Evolutionary conservation across 2,329 filamentous ascomycete species (phyloP).

Genomic region (Pleurostoma richardsiae): DNA sequence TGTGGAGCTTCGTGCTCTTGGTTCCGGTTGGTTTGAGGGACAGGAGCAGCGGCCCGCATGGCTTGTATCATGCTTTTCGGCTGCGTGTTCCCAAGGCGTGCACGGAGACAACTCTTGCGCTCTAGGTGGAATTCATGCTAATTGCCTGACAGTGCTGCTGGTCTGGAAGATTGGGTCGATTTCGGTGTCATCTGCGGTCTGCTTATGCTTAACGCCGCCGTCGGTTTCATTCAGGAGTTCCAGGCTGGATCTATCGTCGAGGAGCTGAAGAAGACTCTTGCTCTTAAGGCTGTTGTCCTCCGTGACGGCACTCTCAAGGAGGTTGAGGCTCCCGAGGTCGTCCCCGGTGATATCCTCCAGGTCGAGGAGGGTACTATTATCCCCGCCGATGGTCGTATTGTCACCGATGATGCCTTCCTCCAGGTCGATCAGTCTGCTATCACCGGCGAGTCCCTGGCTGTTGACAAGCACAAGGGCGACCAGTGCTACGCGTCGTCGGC

Average conservation of each 20-base stretch:
- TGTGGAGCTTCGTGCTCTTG: too few relatives aligned
- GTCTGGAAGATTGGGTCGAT: constrained; percentile 86
- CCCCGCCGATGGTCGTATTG: constrained; percentile 80
- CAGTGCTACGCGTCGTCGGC: constrained; percentile 80
- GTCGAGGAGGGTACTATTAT: constrained; percentile 91
- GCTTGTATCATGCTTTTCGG: constrained; percentile 16
- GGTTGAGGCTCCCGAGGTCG: constrained; percentile 76
- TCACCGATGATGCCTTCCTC: constrained; percentile 77
- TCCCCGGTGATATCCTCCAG: constrained; percentile 85
- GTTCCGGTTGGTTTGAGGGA: too few relatives aligned
- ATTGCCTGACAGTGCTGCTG: constrained; percentile 65
- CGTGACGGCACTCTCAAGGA: constrained; percentile 75
- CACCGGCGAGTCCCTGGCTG: constrained; percentile 86
- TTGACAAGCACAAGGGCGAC: constrained; percentile 81
- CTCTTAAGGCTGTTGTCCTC: constrained; percentile 81
- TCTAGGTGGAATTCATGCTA: constrained; percentile 37
- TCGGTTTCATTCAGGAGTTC: constrained; percentile 86
- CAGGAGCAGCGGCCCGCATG: constrained; percentile 4
- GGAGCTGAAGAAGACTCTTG: constrained; percentile 84
- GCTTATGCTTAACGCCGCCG: constrained; percentile 75
- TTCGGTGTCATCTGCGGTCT: constrained; percentile 87
- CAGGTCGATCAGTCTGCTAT: constrained; percentile 91
- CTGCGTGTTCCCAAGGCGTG: too few relatives aligned
- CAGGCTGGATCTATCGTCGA: constrained; percentile 89
- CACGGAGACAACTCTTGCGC: too few relatives aligned